Evolutionary conservation across 2,329 filamentous ascomycete genomes (phyloP).

Genomic region (Aspergillus sp.): DNA sequence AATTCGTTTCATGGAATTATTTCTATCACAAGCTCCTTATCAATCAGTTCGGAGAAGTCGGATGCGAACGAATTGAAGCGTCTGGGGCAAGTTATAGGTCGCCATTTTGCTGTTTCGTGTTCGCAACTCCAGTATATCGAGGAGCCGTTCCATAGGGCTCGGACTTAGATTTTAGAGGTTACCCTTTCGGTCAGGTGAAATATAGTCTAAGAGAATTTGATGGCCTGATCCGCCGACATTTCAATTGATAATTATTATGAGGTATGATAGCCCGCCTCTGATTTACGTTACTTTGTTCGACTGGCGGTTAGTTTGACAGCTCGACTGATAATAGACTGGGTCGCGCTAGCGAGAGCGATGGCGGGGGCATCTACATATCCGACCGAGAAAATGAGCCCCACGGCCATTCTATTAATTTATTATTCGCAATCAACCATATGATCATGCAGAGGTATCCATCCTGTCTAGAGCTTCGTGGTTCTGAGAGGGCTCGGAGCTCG

Average conservation of each 20-base stretch:
- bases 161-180: neutral
- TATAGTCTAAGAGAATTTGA: neutral
- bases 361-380: neutral
- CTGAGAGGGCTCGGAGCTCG: slow-evolving; percentile 4
- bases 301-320: neutral
- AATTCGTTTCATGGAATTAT: no score
- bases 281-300: neutral
- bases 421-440: neutral
- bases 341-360: neutral
- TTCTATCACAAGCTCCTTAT: neutral
- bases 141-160: neutral
- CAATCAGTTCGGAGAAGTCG: neutral
- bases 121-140: no score
- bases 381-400: neutral
- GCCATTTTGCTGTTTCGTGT: no score
- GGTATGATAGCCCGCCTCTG: neutral
- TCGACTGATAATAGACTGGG: neutral
- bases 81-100: no score
- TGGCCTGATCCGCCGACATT: neutral
- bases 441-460: slow-evolving; percentile 35
- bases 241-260: neutral
- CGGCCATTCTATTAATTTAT: neutral
- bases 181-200: neutral
- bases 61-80: no score
- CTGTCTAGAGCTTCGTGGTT: slow-evolving; percentile 33